Percentiles rank a stretch among this genome's conserved stretches.
phyloP scores from a whole-genome alignment of 345 rosid genomes.

The Cochlearia excelsa region DNA sequence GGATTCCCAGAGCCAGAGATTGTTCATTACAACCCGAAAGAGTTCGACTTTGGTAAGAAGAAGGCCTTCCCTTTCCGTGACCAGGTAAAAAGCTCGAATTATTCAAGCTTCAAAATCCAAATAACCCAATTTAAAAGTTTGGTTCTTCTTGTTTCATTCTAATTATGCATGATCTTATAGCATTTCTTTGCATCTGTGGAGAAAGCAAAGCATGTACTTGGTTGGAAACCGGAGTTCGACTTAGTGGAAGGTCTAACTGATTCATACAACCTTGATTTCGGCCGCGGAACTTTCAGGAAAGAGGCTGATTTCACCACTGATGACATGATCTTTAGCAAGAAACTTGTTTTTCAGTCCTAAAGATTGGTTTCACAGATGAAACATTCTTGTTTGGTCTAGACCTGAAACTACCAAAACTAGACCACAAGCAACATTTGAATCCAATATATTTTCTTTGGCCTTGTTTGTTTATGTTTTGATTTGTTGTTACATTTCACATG shows the following conservation, averaged over 20 bases:
- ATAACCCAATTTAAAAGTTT: neutral
- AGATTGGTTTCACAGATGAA: too few relatives aligned
- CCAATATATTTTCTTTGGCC: too few relatives aligned
- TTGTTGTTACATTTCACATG: too few relatives aligned
- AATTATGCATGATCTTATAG: constrained; percentile 44
- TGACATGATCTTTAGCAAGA: constrained; percentile 80
- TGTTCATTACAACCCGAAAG: constrained; percentile 82
- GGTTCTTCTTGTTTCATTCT: neutral
- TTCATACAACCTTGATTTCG: constrained; percentile 88
- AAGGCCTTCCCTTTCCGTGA: constrained; percentile 98
- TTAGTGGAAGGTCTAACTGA: constrained; percentile 93
- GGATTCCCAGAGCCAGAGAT: constrained; percentile 96
- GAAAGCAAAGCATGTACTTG: constrained; percentile 78
- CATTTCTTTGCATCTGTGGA: constrained; percentile 93
- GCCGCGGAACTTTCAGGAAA: constrained; percentile 83
- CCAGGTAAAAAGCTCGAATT: constrained; percentile 52
- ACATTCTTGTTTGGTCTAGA: too few relatives aligned
- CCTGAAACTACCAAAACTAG: too few relatives aligned
- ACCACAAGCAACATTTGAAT: too few relatives aligned
- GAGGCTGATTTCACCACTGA: constrained; percentile 92
- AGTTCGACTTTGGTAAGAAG: constrained; percentile 92
- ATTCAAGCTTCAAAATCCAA: neutral
- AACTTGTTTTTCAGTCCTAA: constrained; percentile 63
- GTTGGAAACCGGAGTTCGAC: constrained; percentile 73
- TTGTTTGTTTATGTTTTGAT: too few relatives aligned